These are phyloP conservation scores for Schwanniomyces pseudopolymorphus DNA, from an alignment of 805 yeast genomes.

Conservation along the genomic window DNA sequence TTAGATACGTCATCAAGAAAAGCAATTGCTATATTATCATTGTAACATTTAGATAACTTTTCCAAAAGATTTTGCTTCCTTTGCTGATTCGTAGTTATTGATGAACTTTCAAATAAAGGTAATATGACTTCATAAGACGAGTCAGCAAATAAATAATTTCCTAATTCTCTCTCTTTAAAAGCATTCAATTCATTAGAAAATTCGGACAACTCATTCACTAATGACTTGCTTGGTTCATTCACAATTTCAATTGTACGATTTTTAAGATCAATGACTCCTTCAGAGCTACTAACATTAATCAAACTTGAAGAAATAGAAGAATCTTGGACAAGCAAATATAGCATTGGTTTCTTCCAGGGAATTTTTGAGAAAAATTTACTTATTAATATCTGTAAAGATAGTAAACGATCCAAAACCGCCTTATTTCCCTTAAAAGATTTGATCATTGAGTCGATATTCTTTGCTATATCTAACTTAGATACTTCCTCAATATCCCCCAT, in stretches of 20 bases:
- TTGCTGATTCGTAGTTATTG: neutral
- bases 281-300: neutral
- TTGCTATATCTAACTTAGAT: constrained; percentile 11
- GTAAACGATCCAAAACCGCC: constrained; percentile 2
- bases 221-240: neutral
- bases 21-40: too few relatives aligned
- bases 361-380: constrained; percentile 1
- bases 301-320: neutral
- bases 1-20: constrained; percentile 3
- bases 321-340: constrained; percentile 7
- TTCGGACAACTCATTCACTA: neutral
- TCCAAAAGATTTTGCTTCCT: constrained; percentile 3
- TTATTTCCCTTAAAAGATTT: constrained; percentile 4
- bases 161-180: constrained; percentile 4
- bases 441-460: constrained; percentile 10
- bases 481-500: constrained; percentile 10
- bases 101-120: neutral
- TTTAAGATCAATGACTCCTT: neutral
- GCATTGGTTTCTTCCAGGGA: constrained; percentile 6
- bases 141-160: neutral
- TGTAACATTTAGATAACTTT: neutral
- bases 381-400: neutral
- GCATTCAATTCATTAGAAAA: constrained; percentile 1
- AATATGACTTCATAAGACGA: constrained; percentile 1
- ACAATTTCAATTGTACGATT: neutral